phyloP scores from a whole-genome alignment of 2,329 filamentous ascomycete species.

The Colletotrichum orbiculare region DNA sequence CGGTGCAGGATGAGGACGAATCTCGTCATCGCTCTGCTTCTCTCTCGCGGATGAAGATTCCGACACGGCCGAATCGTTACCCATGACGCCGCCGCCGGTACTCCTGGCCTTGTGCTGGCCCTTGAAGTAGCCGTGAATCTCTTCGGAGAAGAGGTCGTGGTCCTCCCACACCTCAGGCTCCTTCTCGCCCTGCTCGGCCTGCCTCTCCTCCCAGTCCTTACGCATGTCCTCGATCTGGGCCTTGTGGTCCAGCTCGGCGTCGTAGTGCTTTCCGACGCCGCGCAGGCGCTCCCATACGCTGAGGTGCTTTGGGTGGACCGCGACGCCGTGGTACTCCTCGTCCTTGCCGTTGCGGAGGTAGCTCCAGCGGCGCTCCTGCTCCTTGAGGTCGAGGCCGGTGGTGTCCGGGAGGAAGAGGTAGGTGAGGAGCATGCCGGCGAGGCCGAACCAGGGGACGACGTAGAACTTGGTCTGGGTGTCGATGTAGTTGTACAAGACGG shows the following conservation, averaged over 20 bases:
- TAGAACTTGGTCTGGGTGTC: constrained; percentile 85
- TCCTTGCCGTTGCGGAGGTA: constrained; percentile 84
- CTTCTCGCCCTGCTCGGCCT: constrained; percentile 58
- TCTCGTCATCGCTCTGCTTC: constrained; percentile 27
- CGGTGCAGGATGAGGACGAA: constrained; percentile 15
- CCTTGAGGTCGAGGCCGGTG: constrained; percentile 94
- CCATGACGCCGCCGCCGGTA: constrained; percentile 7
- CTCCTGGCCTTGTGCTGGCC: constrained; percentile 34
- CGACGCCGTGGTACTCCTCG: constrained; percentile 90
- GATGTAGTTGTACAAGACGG: constrained; percentile 96
- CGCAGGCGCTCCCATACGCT: constrained; percentile 87
- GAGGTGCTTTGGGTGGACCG: constrained; percentile 89
- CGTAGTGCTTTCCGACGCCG: constrained; percentile 83
- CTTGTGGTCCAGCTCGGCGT: constrained; percentile 84
- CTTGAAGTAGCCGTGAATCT: constrained; percentile 67
- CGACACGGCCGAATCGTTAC: constrained; percentile 4
- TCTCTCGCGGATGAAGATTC: constrained; percentile 26
- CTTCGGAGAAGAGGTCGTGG: constrained; percentile 62
- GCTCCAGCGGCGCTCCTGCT: constrained; percentile 93
- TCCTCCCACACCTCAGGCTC: constrained; percentile 60
- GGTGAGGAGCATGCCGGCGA: constrained; percentile 86
- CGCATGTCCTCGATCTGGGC: constrained; percentile 87
- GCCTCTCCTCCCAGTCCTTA: constrained; percentile 67
- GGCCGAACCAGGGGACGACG: constrained; percentile 95
- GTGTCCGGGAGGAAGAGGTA: constrained; percentile 93